phyloP scores from a whole-genome alignment of 495 filamentous ascomycete species.

The Trichoderma parareesei region DNA sequence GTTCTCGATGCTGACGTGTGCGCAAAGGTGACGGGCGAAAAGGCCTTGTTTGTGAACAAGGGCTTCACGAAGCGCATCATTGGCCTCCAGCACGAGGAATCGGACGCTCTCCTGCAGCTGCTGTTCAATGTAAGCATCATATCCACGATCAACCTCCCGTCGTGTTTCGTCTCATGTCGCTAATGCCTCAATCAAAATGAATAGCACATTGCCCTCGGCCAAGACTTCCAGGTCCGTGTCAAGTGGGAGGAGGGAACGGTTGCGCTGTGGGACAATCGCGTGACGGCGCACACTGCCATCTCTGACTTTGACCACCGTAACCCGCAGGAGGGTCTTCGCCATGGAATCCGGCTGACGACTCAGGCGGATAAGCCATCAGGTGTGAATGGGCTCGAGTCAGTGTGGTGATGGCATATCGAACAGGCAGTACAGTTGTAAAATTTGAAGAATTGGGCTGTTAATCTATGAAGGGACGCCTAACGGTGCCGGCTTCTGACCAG shows the following conservation, averaged over 20 bases:
- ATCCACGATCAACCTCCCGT: not conserved
- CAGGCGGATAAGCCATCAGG: slow-evolving; percentile 37
- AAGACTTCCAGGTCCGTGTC: slow-evolving; percentile 64
- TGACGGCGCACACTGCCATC: slow-evolving; percentile 48
- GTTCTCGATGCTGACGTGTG: not conserved
- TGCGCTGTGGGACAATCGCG: slow-evolving; percentile 70
- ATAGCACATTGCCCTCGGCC: slow-evolving; percentile 34
- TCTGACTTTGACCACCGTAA: slow-evolving; percentile 42
- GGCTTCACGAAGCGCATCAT: slow-evolving; percentile 73
- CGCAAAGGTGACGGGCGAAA: slow-evolving; percentile 54
- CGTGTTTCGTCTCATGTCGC: not conserved
- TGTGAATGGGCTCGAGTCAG: slow-evolving; percentile 33
- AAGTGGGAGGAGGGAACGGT: slow-evolving; percentile 63
- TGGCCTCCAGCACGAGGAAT: slow-evolving; percentile 63
- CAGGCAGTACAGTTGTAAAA: too few species aligned
- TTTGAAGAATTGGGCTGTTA: not conserved
- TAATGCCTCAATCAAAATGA: not conserved
- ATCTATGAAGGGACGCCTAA: not conserved
- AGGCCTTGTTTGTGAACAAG: slow-evolving; percentile 71
- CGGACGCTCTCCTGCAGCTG: slow-evolving; percentile 55
- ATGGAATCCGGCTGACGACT: slow-evolving; percentile 42
- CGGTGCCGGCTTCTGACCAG: not conserved
- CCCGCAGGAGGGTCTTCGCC: slow-evolving; percentile 36
- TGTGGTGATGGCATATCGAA: slow-evolving; percentile 20
- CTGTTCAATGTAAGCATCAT: slow-evolving; percentile 54